These are phyloP conservation scores for Hanseniaspora occidentalis DNA, from an alignment of 805 yeast genomes.

Conservation along the genomic window DNA sequence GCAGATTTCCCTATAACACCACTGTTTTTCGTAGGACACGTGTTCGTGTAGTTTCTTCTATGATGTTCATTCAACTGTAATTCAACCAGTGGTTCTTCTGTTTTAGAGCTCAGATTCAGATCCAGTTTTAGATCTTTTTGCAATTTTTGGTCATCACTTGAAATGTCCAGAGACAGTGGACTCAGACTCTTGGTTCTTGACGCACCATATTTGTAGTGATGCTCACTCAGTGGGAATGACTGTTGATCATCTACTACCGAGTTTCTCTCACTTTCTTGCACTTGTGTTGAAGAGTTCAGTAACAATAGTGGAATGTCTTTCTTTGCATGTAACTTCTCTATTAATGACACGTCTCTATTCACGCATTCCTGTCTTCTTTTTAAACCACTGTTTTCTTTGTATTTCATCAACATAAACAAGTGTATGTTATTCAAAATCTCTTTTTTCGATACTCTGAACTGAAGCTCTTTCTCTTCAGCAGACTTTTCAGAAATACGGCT, in stretches of 20 bases:
- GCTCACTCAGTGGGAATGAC: not conserved
- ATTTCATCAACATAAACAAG: constrained; percentile 46
- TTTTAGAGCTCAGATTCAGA: constrained; percentile 3
- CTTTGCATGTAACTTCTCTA: constrained; percentile 32
- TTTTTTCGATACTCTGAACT: constrained; percentile 21
- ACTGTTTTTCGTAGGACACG: constrained; percentile 32
- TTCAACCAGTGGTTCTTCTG: constrained; percentile 11
- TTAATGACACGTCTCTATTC: constrained; percentile 41
- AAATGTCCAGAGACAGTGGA: too few species aligned
- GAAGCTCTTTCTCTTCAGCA: constrained; percentile 14
- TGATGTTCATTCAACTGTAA: constrained; percentile 21
- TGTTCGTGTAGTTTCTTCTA: constrained; percentile 23
- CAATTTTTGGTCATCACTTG: constrained; percentile 2
- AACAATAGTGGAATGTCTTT: constrained; percentile 6
- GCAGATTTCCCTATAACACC: constrained; percentile 34
- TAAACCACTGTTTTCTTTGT: constrained; percentile 38
- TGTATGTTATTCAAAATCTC: constrained; percentile 37
- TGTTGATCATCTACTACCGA: not conserved
- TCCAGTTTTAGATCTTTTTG: constrained; percentile 35
- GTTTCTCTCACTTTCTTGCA: not conserved
- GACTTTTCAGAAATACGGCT: not conserved
- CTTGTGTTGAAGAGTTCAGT: not conserved
- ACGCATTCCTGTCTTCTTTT: constrained; percentile 44
- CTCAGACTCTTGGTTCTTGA: constrained; percentile 20
- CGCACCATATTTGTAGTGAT: too few species aligned